Evolutionary conservation across 2,329 filamentous ascomycete genomes (phyloP).

Genomic region (Sphaerulina musiva): DNA sequence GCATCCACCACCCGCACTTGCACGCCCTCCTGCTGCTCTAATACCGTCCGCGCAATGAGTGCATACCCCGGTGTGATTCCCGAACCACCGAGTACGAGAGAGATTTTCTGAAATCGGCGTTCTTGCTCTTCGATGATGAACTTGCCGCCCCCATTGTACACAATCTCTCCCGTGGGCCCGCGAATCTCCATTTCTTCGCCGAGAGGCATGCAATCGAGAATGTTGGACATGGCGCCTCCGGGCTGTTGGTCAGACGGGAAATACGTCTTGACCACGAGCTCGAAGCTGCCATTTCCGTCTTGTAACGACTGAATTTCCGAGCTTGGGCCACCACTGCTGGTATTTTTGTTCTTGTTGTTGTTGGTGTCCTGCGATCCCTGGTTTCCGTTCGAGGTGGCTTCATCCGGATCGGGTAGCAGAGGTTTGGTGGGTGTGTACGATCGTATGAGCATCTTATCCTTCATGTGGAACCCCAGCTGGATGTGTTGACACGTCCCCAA

Average conservation of each 20-base stretch:
- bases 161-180: conserved; percentile 48
- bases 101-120: conserved; percentile 41
- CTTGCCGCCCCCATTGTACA: conserved; percentile 43
- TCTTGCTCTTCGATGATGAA: conserved; percentile 43
- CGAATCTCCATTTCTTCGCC: conserved; percentile 48
- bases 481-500: conserved; percentile 49
- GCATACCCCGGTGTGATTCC: conserved; percentile 50
- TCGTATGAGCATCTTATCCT: conserved; percentile 47
- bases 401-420: conserved; percentile 28
- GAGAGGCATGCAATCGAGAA: conserved; percentile 46
- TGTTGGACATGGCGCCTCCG: conserved; percentile 50
- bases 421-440: conserved; percentile 47
- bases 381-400: too few species aligned
- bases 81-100: conserved; percentile 46
- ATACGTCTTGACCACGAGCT: conserved; percentile 49
- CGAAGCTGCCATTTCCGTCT: conserved; percentile 40
- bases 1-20: conserved; percentile 43
- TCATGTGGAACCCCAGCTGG: conserved; percentile 48
- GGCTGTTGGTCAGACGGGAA: conserved; percentile 44
- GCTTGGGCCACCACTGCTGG: background rate
- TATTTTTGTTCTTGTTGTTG: conserved; percentile 26
- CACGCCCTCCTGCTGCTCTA: conserved; percentile 18
- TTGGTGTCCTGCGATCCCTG: background rate
- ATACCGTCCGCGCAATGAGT: conserved; percentile 42
- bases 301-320: conserved; percentile 11